phyloP scores from a whole-genome alignment of 1,284 basidiomycete genomes.

The Retiboletus flavoniger region DNA sequence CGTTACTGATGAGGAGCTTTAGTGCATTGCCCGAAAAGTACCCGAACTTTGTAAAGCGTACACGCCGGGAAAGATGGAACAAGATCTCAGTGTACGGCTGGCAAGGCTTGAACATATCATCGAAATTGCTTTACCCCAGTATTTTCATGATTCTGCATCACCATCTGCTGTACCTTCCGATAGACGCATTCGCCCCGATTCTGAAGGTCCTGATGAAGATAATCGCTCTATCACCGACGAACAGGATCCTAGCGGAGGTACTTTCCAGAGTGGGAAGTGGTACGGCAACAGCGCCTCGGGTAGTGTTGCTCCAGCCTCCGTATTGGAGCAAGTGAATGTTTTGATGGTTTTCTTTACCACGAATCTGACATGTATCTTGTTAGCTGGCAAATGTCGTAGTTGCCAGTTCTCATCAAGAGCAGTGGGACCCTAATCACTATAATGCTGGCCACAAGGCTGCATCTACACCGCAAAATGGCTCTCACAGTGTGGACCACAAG shows the following conservation, averaged over 20 bases:
- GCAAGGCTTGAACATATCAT: conserved; percentile 76
- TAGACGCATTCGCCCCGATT: conserved; percentile 44
- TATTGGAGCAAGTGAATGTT: conserved; percentile 68
- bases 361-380: conserved; percentile 13
- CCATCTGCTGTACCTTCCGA: conserved; percentile 36
- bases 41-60: conserved; percentile 83
- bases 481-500: conserved; percentile 28
- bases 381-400: conserved; percentile 64
- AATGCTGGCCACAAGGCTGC: conserved; percentile 4
- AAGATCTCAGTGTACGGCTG: conserved; percentile 70
- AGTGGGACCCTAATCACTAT: conserved; percentile 28
- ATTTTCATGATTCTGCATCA: conserved; percentile 44
- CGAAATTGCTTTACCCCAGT: conserved; percentile 74
- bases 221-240: conserved; percentile 67
- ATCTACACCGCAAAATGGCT: conserved; percentile 27
- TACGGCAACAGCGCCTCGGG: conserved; percentile 79
- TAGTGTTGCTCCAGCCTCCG: conserved; percentile 71
- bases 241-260: conserved; percentile 69
- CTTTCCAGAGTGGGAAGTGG: conserved; percentile 80
- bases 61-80: conserved; percentile 79
- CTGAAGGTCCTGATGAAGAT: conserved; percentile 56
- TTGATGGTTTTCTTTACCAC: conserved; percentile 8
- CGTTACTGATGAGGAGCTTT: conserved; percentile 14
- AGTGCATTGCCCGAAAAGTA: conserved; percentile 81
- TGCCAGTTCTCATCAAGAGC: conserved; percentile 33